Evolutionary conservation across 1,284 basidiomycete genomes (phyloP), one percentile per base, ranked within the genome.

Genomic region (Cutaneotrichosporon sp.): DNA sequence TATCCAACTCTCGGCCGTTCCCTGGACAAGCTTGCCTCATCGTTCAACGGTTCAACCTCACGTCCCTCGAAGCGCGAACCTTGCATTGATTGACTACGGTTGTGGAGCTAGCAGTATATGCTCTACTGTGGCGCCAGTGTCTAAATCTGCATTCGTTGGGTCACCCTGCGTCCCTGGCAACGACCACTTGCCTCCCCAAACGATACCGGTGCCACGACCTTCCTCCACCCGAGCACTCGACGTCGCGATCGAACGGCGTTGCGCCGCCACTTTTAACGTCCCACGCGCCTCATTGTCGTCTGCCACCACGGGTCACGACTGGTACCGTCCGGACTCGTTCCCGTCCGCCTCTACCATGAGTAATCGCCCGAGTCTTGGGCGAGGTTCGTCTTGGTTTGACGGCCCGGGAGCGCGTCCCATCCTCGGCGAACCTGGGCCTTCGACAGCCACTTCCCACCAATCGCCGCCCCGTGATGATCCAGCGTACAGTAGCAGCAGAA

Each of bases 341-440:
- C 31, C 31, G 51, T 7, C 18, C 26, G 51, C 26, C 55, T 42
- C 55, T 42, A 42, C 38, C 55, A 56, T 56, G 55, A 38, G 51
- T 53, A 53, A 56, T 56, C 55, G 55, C 55, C 55, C 55, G 22
- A 22, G 38, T 11, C 38, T 42, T 14, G 55, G 55, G 55, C 55
- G 55, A 56, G 55, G 55, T 40, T 30, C 34, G 53, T 38, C 59
- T 38, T 63, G 57, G 26, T 69, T 72, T 55, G 67, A 69, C 55
- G 70, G 70, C 34, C 69, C 70, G 22, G 69, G 70, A 46, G 62
- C 70, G n/a, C 69, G 70, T 18, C 55, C 64, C 36, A 70, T 70
- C 52, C 65, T 69, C 32, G 60, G 66, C 2, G 68, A 67, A 53
- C 51, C 65, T 10, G 65, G 68, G 2, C 61, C 66, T 1, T 52